phyloP scores from a whole-genome alignment of 2,329 filamentous ascomycete genomes.

The Colletotrichum agaves region DNA sequence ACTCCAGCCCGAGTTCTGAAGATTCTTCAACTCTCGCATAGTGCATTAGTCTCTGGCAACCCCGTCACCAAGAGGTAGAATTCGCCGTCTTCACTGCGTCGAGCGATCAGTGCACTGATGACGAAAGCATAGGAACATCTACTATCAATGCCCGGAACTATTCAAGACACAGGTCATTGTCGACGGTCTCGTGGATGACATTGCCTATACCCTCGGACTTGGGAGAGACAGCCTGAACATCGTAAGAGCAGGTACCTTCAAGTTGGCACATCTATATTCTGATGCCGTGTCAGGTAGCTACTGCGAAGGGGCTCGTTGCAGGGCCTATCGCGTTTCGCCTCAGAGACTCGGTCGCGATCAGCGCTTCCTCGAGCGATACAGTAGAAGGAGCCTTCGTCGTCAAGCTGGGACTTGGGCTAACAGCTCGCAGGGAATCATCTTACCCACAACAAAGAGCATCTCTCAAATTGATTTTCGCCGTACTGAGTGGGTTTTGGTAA shows the following conservation, averaged over 20 bases:
- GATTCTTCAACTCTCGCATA: conserved; percentile 69
- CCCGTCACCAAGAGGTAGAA: conserved; percentile 70
- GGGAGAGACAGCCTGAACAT: conserved; percentile 76
- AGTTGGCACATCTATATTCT: not conserved
- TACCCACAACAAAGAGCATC: conserved; percentile 66
- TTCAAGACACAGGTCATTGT: conserved; percentile 77
- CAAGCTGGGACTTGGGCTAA: not conserved
- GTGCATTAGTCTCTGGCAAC: conserved; percentile 64
- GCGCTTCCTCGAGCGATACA: conserved; percentile 42
- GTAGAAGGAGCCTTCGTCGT: conserved; percentile 41
- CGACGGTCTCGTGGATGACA: conserved; percentile 77
- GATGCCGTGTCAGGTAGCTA: conserved; percentile 66
- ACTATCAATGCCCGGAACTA: conserved; percentile 78
- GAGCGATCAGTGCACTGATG: not conserved
- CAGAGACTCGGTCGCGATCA: conserved; percentile 39
- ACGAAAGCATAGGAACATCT: conserved; percentile 72
- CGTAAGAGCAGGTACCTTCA: conserved; percentile 54
- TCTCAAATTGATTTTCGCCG: conserved; percentile 59
- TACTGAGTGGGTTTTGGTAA: conserved; percentile 74
- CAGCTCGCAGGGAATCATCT: conserved; percentile 63
- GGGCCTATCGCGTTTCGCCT: conserved; percentile 63
- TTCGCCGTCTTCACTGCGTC: too few relatives aligned
- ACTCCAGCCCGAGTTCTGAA: conserved; percentile 64
- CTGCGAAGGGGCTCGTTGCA: conserved; percentile 76
- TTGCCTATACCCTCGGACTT: conserved; percentile 76